These are phyloP conservation scores for Candida tallmaniae DNA, from an alignment of 805 yeast species.

Conservation along the genomic window DNA sequence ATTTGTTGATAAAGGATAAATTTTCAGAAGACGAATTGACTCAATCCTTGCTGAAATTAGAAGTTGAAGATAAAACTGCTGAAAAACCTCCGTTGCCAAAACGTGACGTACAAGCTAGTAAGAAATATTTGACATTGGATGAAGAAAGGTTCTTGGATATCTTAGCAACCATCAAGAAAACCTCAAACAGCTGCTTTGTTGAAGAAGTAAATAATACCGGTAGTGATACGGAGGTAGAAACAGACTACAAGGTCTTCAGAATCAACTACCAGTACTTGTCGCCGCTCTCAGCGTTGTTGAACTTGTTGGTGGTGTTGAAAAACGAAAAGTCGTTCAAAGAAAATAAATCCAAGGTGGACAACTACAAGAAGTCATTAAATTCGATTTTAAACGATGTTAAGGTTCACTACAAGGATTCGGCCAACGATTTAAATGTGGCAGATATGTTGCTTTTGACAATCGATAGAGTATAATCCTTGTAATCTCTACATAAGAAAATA, in stretches of 20 bases:
- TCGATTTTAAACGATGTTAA: constrained; percentile 18
- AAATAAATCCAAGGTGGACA: constrained; percentile 13
- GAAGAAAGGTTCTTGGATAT: constrained; percentile 40
- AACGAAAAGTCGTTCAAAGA: constrained; percentile 15
- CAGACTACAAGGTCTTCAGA: constrained; percentile 12
- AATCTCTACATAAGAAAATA: not conserved
- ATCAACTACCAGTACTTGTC: constrained; percentile 29
- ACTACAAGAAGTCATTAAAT: constrained; percentile 18
- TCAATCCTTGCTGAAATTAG: constrained; percentile 2
- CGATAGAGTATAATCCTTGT: constrained; percentile 23
- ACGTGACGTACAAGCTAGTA: constrained; percentile 22
- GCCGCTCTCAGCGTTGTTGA: constrained; percentile 51
- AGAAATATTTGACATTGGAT: constrained; percentile 40
- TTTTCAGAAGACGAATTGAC: not conserved
- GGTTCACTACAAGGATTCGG: constrained; percentile 10
- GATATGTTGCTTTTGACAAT: constrained; percentile 31
- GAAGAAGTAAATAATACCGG: constrained; percentile 10
- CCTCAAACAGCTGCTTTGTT: constrained; percentile 33
- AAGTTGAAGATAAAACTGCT: constrained; percentile 1
- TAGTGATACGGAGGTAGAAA: constrained; percentile 14
- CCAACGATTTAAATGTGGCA: constrained; percentile 24
- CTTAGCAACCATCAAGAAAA: constrained; percentile 34
- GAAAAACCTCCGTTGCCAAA: constrained; percentile 22
- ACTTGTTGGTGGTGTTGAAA: constrained; percentile 41
- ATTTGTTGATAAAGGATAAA: constrained; percentile 45